A percentile compares a stretch with the other conserved stretches of the same genome.
phyloP scores from a whole-genome alignment of 441 rosid species.

The Pelargonium cotyledonis region DNA sequence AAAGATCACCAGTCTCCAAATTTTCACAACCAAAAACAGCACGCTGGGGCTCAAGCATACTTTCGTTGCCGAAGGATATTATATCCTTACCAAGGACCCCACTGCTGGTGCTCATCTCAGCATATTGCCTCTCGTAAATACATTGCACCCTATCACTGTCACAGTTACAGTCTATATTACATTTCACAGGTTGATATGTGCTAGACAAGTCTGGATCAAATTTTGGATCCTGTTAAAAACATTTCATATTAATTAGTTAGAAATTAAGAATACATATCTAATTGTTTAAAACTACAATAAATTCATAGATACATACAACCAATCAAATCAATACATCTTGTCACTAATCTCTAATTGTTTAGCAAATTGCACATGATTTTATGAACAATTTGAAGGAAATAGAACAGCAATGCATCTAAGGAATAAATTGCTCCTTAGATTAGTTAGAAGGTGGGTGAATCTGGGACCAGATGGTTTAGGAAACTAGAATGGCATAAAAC shows the following conservation, averaged over 20 bases:
- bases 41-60: constrained; percentile 64
- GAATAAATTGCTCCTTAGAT: no score
- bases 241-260: not conserved
- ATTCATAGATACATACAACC: not conserved
- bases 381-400: no score
- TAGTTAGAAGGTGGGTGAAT: no score
- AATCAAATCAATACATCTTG: no score
- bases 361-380: no score
- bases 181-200: constrained; percentile 66
- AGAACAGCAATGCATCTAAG: no score
- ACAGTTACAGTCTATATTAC: constrained; percentile 69
- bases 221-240: constrained; percentile 57
- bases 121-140: constrained; percentile 80
- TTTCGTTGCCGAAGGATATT: constrained; percentile 75
- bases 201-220: constrained; percentile 77
- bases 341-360: no score
- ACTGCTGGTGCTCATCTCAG: constrained; percentile 85
- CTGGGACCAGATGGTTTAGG: no score
- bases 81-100: constrained; percentile 85
- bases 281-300: not conserved
- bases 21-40: constrained; percentile 89
- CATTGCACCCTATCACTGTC: constrained; percentile 58
- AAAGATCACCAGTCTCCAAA: constrained; percentile 84
- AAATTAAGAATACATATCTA: no score
- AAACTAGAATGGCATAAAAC: no score